phyloP scores from a whole-genome alignment of 208 protist species.

The Acanthamoeba lenticulata region DNA sequence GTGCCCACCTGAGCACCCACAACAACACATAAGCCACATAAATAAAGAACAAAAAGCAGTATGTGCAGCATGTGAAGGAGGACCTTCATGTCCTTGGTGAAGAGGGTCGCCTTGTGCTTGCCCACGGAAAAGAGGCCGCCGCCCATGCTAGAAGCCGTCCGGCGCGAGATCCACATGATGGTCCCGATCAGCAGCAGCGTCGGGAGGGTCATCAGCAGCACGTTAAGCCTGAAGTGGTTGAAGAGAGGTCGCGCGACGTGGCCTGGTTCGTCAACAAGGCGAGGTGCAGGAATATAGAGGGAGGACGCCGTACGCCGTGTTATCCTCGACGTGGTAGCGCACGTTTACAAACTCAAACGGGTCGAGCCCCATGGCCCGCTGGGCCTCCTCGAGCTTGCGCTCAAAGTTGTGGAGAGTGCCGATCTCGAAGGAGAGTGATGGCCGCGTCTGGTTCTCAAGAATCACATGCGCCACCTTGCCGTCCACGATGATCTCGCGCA shows the following conservation, averaged over 20 bases:
- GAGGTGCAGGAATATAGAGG: not conserved
- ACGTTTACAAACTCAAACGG: conserved; percentile 77
- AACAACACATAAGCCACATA: not conserved
- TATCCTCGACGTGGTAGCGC: conserved; percentile 33
- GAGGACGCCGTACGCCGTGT: not conserved
- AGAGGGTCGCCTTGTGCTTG: conserved; percentile 72
- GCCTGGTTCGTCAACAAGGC: not conserved
- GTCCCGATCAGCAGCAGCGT: conserved; percentile 76
- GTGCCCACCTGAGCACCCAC: conserved; percentile 65
- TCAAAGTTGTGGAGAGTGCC: conserved; percentile 70
- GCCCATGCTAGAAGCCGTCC: not conserved
- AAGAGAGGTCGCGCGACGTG: too few relatives aligned
- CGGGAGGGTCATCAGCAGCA: conserved; percentile 67
- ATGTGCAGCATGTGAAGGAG: not conserved
- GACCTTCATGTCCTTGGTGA: conserved; percentile 77
- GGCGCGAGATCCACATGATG: conserved; percentile 68
- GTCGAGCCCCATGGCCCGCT: conserved; percentile 74
- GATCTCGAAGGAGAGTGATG: conserved; percentile 6
- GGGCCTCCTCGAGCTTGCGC: conserved; percentile 73
- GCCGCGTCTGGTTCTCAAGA: not conserved
- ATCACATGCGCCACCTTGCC: not conserved
- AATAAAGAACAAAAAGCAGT: not conserved
- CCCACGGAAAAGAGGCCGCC: conserved; percentile 79
- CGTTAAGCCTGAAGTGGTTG: not conserved
- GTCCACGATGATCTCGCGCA: conserved; percentile 14